Base-by-base conservation (phyloP, 176 grass and related monocot genomes). In the Aegilops sharonensis region DNA sequence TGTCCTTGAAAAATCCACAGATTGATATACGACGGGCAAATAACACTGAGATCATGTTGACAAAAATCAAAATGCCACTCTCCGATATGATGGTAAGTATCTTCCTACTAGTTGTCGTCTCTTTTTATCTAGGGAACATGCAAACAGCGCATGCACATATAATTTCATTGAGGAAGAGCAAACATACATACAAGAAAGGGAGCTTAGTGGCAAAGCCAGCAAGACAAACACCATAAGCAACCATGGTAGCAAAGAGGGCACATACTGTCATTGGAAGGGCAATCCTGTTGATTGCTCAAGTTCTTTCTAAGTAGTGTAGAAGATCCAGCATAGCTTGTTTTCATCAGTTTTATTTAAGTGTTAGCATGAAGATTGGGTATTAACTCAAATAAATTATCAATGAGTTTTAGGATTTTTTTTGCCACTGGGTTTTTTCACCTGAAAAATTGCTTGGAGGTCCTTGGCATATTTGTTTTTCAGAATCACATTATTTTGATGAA, bases 1-100 rank as follows among this genome's bases (percentile, higher is more conserved):
- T 57, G n/a, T 84, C 52, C 85, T 89, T 89, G 42, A 62, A 54
- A 64, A 73, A 66, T 80, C 48, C 82, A 64, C 88, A 98, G 95
- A 82, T 98, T 0, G 95, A 98, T 80, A 24, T 95, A 89, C 89
- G 91, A 78, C 81, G 95, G 74, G 95, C 95, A n/a, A 95, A 95
- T 89, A 98, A 98, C 75, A 93, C 93, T 35, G 95, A 98, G 74
- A 98, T 98, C 86, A 98, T 98, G 95, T 85, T 98, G 85, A 98
- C 95, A n/a, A 98, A 95, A 92, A 98, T 98, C 84, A 98, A 98
- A 87, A 98, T 98, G 95, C 95, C 95, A 11, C 84, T 95, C 45
- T 47, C 91, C 57, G 95, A 98, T 81, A 98, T 98, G 93, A 92
- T 98, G 95, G 95, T 98, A 85, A 83, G 81, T 40, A 78, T 87